Base-by-base conservation (phyloP, 495 filamentous ascomycete species). In the Mytilinidion resinicola region DNA sequence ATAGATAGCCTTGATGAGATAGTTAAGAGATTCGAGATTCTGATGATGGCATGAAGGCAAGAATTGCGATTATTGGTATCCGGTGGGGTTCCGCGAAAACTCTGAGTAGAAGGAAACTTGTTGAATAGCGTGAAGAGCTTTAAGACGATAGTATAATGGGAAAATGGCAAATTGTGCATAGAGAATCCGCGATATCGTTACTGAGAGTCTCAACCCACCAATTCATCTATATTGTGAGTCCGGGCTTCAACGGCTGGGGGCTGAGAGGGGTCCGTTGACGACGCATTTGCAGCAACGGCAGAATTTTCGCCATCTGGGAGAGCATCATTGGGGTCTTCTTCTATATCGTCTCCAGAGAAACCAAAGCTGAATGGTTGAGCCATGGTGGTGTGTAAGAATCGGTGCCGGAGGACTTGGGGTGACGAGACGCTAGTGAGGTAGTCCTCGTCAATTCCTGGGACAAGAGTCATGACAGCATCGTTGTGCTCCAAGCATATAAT, bases 341-440 rank as follows among this genome's bases (percentile, higher is more conserved):
- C 88, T 75, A 91, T 91, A 66, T 95, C 90, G 62, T 95, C 89
- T 9, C 86, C 89, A 1, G 80, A 80, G 69, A 96, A 95, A 35
- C 84, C 84, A 64, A 96, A 96, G 59, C 80, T 87, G 72, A 96
- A 93, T 25, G 63, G 15, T 38, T 35, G 30, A n/a, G 51, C 33
- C 48, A 36, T 51, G 17, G 25, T 34, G 50, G 4, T 9, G 9
- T 53, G 14, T 15, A 37, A 14, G 10, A 37, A 20, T 17, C 6
- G 33, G n/a, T 1, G 21, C 34, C 6, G 20, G 50, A 37, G 25
- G 25, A 30, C 3, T 3, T 6, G 10, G 10, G 21, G n/a, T 4
- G 21, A 30, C 4, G 47, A 19, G 21, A 50, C 12, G 17, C 14
- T 14, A 19, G 41, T 14, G 41, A 43, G 41, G 14, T 43, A 2